These are phyloP conservation scores for Corylus heterophylla DNA, from an alignment of 306 rosid genomes.

Conservation along the genomic window DNA sequence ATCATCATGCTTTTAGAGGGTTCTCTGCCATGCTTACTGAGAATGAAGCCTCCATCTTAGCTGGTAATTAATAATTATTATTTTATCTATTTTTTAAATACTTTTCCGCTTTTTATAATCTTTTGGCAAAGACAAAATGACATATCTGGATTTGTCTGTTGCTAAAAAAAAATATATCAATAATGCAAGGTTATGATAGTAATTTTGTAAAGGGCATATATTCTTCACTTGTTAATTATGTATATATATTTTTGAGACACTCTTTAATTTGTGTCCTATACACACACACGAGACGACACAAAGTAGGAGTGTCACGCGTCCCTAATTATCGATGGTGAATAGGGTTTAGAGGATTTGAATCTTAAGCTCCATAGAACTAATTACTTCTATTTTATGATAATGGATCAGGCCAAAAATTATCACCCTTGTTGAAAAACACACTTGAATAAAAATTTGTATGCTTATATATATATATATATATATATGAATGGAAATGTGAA, in stretches of 20 bases:
- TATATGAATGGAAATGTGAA: not conserved
- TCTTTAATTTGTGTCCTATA: no score
- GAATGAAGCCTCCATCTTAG: conserved; percentile 72
- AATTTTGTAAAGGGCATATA: not conserved
- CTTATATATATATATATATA: no score
- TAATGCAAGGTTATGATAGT: not conserved
- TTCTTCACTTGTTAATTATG: not conserved
- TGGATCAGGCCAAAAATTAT: no score
- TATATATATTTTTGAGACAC: no score
- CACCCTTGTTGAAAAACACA: no score
- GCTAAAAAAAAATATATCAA: no score
- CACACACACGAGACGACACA: no score
- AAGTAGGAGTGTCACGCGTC: not conserved
- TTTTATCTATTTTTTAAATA: conserved; percentile 8
- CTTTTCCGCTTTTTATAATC: not conserved
- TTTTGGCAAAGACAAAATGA: not conserved
- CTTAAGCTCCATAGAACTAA: no score
- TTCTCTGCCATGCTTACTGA: conserved; percentile 91
- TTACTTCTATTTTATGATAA: no score
- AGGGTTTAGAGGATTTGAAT: no score
- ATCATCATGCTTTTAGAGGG: conserved; percentile 77
- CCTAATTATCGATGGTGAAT: no score
- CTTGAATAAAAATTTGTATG: no score
- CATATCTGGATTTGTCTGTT: not conserved
- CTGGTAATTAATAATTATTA: conserved; percentile 47